Evolutionary conservation across 2,329 filamentous ascomycete genomes (phyloP).

Genomic region (Stagonosporopsis cucurbitacearum): DNA sequence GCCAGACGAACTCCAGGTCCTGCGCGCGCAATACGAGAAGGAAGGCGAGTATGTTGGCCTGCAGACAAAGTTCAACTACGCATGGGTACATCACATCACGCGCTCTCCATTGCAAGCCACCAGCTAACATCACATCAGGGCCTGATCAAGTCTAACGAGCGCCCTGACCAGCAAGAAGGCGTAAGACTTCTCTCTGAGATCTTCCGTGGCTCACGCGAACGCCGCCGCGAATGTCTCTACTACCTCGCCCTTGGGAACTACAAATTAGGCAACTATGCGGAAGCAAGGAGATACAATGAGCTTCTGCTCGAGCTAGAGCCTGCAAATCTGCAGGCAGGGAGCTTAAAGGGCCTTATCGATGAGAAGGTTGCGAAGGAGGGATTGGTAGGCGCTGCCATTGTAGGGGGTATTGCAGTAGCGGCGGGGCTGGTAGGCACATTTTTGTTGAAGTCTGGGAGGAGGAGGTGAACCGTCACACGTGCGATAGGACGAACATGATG

Average conservation of each 20-base stretch:
- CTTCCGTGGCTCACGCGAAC: slow-evolving; percentile 90
- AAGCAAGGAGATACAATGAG: slow-evolving; percentile 94
- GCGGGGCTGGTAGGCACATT: slow-evolving; percentile 93
- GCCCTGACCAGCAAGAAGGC: slow-evolving; percentile 89
- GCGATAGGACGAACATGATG: background rate
- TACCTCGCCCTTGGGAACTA: slow-evolving; percentile 97
- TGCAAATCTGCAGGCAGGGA: slow-evolving; percentile 86
- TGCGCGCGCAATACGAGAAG: slow-evolving; percentile 94
- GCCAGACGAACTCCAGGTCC: slow-evolving; percentile 87
- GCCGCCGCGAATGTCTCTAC: slow-evolving; percentile 96
- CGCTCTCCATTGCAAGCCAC: background rate
- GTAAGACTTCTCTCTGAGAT: slow-evolving; percentile 95
- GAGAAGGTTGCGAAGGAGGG: slow-evolving; percentile 96
- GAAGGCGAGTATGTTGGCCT: slow-evolving; percentile 96
- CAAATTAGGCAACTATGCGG: slow-evolving; percentile 96
- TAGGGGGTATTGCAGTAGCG: slow-evolving; percentile 89
- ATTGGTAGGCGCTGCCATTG: slow-evolving; percentile 90
- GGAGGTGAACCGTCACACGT: background rate
- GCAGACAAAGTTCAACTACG: slow-evolving; percentile 99
- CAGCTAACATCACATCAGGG: slow-evolving; percentile 63
- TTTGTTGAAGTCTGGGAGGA: slow-evolving; percentile 73
- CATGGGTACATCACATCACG: slow-evolving; percentile 72
- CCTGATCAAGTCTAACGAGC: slow-evolving; percentile 87
- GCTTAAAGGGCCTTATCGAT: slow-evolving; percentile 86
- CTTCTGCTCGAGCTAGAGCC: slow-evolving; percentile 89